These are phyloP conservation scores for Trichosanthes cucumerina DNA, from an alignment of 306 rosid genomes.

Conservation along the genomic window DNA sequence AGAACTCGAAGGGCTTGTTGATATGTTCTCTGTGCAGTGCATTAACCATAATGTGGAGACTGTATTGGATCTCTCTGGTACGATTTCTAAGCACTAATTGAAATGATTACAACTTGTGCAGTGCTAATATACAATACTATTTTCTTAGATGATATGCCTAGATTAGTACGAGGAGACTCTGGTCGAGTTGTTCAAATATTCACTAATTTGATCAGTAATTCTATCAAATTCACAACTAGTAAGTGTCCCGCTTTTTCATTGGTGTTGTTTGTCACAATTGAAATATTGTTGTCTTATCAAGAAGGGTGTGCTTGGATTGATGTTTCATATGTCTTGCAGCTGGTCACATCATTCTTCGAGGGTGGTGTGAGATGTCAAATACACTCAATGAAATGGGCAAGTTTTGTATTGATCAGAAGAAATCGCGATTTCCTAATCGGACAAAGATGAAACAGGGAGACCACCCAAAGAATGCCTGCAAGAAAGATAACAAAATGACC, in stretches of 20 bases:
- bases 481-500: conserved; percentile 54
- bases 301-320: background rate
- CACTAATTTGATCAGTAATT: conserved; percentile 90
- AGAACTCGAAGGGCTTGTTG: conserved; percentile 96
- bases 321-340: conserved; percentile 45
- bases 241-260: conserved; percentile 21
- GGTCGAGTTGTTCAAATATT: conserved; percentile 97
- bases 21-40: conserved; percentile 98
- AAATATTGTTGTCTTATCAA: background rate
- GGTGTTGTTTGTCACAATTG: background rate
- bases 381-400: conserved; percentile 27
- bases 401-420: conserved; percentile 44
- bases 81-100: background rate
- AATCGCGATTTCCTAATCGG: conserved; percentile 37
- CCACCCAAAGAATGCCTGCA: conserved; percentile 36
- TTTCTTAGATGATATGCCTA: conserved; percentile 80
- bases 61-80: conserved; percentile 87
- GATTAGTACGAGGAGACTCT: conserved; percentile 81
- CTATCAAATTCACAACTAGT: conserved; percentile 92
- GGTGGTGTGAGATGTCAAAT: conserved; percentile 63
- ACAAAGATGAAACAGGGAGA: conserved; percentile 50
- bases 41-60: conserved; percentile 94
- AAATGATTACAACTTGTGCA: background rate
- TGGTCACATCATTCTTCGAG: conserved; percentile 89
- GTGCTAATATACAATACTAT: conserved; percentile 9